Evolutionary conservation across 371 early-diverging fungal species (phyloP), one percentile per base, ranked within the genome.

Genomic region (Chytridiales sp.): DNA sequence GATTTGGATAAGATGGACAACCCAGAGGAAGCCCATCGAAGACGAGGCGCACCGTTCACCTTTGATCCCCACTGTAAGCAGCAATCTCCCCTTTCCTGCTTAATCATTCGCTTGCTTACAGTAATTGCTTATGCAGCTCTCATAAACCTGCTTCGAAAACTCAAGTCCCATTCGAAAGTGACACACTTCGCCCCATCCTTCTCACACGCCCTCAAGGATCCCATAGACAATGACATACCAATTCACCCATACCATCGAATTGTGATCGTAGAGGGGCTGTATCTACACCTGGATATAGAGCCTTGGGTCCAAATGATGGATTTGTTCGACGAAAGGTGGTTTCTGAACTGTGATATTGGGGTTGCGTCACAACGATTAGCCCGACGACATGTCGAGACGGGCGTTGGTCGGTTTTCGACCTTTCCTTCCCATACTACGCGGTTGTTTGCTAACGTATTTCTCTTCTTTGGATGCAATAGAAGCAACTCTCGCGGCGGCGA

Each of bases 1-100:
- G n/a, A n/a, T n/a, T n/a, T n/a, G n/a, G n/a, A n/a, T n/a, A n/a
- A 44, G 4, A 5, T 40, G 26, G 36, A 62, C 48, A 62, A 75
- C 48, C 75, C 76, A 1, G 59, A 48, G 0, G 41, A 22, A n/a
- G 75, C 72, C n/a, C 67, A 74, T 39, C 48, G 50, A 1, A 62
- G 74, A 0, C 67, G 81, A 1, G 81, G 81, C 9, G 78, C 79
- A 8, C 76, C 76, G 1, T 76, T 73, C 70, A 79, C 81, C 1
- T 81, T 79, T 44, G 73, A 77, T 53, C 59, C 61, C 24, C 1
- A 24, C 4, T 59, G 56, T 9, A 36, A 67, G 13, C 44, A 15
- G 22, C 47, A 9, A 27, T 24, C 15, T 47, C 48, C 30, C 31
- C 41, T 0, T 11, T 9, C 0, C 32, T 60, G 9, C 42, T 59